Evolutionary conservation across 331 rosid species (phyloP), one percentile per base, ranked within the genome.

Genomic region (Malus hybrid): DNA sequence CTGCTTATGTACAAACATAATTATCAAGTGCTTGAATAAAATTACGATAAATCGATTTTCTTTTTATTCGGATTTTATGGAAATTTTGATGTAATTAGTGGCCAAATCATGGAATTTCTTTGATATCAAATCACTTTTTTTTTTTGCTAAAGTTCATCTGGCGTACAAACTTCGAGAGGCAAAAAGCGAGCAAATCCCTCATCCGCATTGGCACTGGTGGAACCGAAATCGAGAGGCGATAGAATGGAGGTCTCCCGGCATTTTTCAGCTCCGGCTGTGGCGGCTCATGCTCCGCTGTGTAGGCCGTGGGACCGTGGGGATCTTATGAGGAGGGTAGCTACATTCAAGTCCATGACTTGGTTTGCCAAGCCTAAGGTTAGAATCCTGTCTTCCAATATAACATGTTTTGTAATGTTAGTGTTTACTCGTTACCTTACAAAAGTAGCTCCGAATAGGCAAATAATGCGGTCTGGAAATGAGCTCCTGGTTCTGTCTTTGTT

Each of bases 261-360:
- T 6, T 83, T 83, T 19, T 74, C 86, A 13, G 80, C 75, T 78
- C 39, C 78, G 20, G 52, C 80, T 58, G 63, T 77, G 26, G 65
- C 82, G 2, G 52, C 81, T 11, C 68, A 73, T 75, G 81, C 87
- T 48, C 86, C 89, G 6, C 33, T 86, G 14, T 92, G 97, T 77
- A 82, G 97, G 75, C 99, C 99, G 5, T 92, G 99, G 99, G 89
- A 92, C 83, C 97, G 97, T 26, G 87, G 86, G 48, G 99, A 94
- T 71, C 93, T 90, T 66, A 78, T 86, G 88, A 87, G 73, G 80
- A 91, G 97, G 86, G 74, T 90, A 72, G 82, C 93, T 33, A 90
- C 97, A 73, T 92, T 94, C 88, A 94, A 90, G 82, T 90, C 99
- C 20, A 94, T 94, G 78, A 88, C 92, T 4, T 94, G 97, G 99